Base-by-base conservation (phyloP, 768 basidiomycete species). In the Pulveroboletus sp. region DNA sequence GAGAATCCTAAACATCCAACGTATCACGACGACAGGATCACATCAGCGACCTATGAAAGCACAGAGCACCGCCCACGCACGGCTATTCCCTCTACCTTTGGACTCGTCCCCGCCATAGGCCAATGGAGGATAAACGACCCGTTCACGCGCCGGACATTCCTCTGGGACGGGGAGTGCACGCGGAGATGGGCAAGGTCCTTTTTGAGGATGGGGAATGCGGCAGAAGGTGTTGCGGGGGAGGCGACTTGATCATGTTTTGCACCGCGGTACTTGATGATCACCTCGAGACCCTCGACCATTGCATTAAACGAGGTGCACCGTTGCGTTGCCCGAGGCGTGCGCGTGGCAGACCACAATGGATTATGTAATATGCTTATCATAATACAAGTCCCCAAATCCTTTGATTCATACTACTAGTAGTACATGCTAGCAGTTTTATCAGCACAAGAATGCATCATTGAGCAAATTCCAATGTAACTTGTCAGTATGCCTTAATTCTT, bases 171-270 rank as follows among this genome's bases (percentile, higher is more conserved):
- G 0, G 53, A 57, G 40, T 69, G 65, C 2, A 64, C 67, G 46
- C 67, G 63, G 35, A 69, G 67, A 35, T 51, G 53, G n/a, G 38
- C 49, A 27, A 69, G 60, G 49, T 69, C 66, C 37, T 51, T 57
- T 46, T 68, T 59, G 33, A 67, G 47, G 40, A 56, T 58, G 35
- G 55, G 54, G 36, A 65, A 51, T 10, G 43, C 63, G 28, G 56
- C 56, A 2, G 64, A 53, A 5, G 49, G 0, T 6, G 53, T 54
- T 0, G 45, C 18, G 7, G 58, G 50, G 5, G 51, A 47, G 35
- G 52, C 45, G 42, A 65, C 45, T 8, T 43, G 49, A 35, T 18
- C 9, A 39, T 49, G 39, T 46, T 66, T 66, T 4, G 26, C 21
- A 11, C 62, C 62, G 10, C 44, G 49, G 39, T 66, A 66, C 36